Conservation (phyloP, 768 basidiomycete genomes). For the Holtermanniella nyarrowii region DNA sequence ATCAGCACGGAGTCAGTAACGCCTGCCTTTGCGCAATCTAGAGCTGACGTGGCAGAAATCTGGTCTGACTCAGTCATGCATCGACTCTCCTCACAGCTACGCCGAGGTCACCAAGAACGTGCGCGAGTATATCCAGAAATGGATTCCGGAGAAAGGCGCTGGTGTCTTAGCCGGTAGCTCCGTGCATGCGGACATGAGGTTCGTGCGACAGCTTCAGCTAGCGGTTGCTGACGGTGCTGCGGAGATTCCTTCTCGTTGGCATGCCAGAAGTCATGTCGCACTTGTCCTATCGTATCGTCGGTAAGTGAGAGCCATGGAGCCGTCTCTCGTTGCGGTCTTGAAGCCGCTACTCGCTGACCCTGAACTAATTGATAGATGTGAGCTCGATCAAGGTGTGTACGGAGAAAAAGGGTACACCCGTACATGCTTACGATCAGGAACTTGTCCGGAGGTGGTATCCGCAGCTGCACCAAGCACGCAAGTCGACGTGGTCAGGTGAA, state of each 20-base stretch:
- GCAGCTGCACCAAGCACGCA: constrained; percentile 3
- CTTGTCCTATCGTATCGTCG: constrained; percentile 42
- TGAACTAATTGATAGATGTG: constrained; percentile 19
- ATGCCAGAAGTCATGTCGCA: constrained; percentile 71
- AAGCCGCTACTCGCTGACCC: background rate
- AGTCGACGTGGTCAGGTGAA: constrained; percentile 15
- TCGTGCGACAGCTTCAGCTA: background rate
- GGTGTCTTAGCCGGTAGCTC: constrained; percentile 60
- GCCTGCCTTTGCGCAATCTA: background rate
- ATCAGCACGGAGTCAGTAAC: constrained; percentile 62
- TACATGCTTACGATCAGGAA: constrained; percentile 21
- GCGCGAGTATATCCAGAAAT: constrained; percentile 67
- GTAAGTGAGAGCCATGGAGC: constrained; percentile 18
- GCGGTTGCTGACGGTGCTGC: constrained; percentile 2
- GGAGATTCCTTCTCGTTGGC: constrained; percentile 47
- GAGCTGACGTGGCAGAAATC: constrained; percentile 45
- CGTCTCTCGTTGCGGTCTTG: background rate
- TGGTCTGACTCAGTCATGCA: constrained; percentile 69
- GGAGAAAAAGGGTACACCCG: background rate
- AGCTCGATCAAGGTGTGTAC: constrained; percentile 31
- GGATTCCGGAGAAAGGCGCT: constrained; percentile 53
- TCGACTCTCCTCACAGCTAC: constrained; percentile 57
- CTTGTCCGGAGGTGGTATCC: constrained; percentile 41
- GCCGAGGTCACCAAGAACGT: constrained; percentile 55
- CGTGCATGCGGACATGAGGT: constrained; percentile 62